These are phyloP conservation scores for Candida verbasci DNA, from an alignment of 805 yeast species.

Conservation along the genomic window DNA sequence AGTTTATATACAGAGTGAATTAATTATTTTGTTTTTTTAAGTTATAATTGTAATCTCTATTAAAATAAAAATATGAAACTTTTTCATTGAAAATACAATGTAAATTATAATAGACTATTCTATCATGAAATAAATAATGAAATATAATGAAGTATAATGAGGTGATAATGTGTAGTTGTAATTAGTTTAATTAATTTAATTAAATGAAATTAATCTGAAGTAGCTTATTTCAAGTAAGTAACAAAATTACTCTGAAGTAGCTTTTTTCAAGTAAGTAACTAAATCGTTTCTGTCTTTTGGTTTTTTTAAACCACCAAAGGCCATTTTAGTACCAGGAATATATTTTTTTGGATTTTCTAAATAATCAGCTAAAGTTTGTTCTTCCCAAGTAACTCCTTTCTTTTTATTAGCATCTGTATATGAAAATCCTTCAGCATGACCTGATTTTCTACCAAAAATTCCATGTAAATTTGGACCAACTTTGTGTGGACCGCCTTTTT, in stretches of 20 bases:
- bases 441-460: constrained; percentile 87
- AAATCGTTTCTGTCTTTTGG: constrained; percentile 98
- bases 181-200: too few species aligned
- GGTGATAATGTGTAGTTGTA: too few species aligned
- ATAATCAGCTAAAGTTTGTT: constrained; percentile 89
- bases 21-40: too few species aligned
- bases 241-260: too few species aligned
- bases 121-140: constrained; percentile 5
- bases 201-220: too few species aligned
- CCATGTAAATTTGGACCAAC: constrained; percentile 99
- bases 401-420: constrained; percentile 98
- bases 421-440: constrained; percentile 88
- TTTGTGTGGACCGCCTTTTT: constrained; percentile 94
- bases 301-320: constrained; percentile 99
- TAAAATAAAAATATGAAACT: background rate
- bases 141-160: too few species aligned
- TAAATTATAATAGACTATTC: too few species aligned
- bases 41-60: background rate
- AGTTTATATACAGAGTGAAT: too few species aligned
- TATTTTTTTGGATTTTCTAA: constrained; percentile 99
- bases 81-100: background rate
- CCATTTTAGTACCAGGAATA: constrained; percentile 99
- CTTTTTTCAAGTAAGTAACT: constrained; percentile 69
- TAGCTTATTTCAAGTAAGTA: constrained; percentile 65
- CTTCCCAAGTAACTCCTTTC: constrained; percentile 86